phyloP scores from a whole-genome alignment of 106 monocot genomes.

The Acanthochlamys bracteata region DNA sequence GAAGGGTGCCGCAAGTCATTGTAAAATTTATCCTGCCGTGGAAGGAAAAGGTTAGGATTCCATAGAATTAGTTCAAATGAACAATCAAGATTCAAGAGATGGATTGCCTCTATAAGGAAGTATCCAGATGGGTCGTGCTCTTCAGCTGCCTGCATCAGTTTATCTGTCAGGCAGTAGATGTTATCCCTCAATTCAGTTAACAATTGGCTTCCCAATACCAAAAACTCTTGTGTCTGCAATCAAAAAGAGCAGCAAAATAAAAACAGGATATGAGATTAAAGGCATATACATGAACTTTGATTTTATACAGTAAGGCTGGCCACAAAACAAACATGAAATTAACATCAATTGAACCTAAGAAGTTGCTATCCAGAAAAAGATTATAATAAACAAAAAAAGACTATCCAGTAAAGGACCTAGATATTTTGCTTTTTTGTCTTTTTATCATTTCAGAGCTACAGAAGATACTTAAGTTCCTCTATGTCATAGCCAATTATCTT shows the following conservation, averaged over 20 bases:
- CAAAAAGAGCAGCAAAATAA: neutral
- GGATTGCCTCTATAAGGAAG: conserved; percentile 83
- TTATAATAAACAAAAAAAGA: neutral
- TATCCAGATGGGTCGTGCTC: conserved; percentile 73
- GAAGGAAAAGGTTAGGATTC: neutral
- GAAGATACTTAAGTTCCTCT: too few species aligned
- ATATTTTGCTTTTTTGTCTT: too few species aligned
- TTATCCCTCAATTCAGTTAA: conserved; percentile 80
- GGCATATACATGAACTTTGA: neutral
- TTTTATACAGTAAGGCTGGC: neutral
- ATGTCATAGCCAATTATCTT: too few species aligned
- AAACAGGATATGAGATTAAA: neutral
- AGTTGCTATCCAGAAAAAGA: neutral
- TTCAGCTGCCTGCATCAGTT: conserved; percentile 58
- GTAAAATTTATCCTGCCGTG: conserved; percentile 61
- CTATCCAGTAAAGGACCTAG: too few species aligned
- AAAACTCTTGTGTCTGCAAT: conserved; percentile 79
- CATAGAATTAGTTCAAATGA: too few species aligned
- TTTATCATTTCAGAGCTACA: too few species aligned
- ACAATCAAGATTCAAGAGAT: neutral
- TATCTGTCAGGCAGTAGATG: conserved; percentile 78
- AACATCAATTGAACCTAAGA: neutral
- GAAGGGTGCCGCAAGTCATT: conserved; percentile 67
- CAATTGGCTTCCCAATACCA: conserved; percentile 69
- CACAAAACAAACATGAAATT: neutral